phyloP scores from a whole-genome alignment of 2,329 filamentous ascomycete genomes.

The Blastomyces parvus region DNA sequence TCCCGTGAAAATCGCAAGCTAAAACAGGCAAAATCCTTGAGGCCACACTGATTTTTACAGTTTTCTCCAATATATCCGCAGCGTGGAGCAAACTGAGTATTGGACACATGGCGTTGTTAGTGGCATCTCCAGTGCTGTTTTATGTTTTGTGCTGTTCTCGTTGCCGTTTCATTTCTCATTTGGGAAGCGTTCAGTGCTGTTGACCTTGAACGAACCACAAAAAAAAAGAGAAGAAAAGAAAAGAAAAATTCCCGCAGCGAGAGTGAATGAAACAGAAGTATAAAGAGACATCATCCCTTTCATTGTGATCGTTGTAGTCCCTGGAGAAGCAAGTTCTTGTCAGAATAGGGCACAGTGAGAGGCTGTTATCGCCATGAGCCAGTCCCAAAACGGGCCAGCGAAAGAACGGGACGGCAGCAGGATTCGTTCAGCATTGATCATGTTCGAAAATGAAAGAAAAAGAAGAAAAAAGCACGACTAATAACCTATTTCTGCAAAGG shows the following conservation, averaged over 20 bases:
- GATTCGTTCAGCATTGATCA: background rate
- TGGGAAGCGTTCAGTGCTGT: no score
- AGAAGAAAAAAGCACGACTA: background rate
- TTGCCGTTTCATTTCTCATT: background rate
- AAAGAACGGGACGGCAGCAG: background rate
- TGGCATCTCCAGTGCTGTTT: background rate
- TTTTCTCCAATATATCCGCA: background rate
- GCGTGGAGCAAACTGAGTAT: background rate
- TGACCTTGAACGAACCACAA: no score
- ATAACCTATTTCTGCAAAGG: background rate
- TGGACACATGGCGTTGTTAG: background rate
- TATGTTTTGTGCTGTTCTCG: background rate
- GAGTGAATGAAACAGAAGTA: background rate
- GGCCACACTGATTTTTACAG: background rate
- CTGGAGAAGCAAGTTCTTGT: background rate
- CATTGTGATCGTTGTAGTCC: background rate
- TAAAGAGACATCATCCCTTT: background rate
- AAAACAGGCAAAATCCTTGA: background rate
- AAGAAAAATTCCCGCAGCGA: background rate
- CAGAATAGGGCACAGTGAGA: background rate
- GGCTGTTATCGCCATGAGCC: background rate
- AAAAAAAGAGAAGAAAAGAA: no score
- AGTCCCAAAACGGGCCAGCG: background rate
- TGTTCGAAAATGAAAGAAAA: background rate
- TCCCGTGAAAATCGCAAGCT: background rate